Evolutionary conservation across 1,139 yeast genomes (phyloP).

Genomic region (Yamadazyma membranifaciens): DNA sequence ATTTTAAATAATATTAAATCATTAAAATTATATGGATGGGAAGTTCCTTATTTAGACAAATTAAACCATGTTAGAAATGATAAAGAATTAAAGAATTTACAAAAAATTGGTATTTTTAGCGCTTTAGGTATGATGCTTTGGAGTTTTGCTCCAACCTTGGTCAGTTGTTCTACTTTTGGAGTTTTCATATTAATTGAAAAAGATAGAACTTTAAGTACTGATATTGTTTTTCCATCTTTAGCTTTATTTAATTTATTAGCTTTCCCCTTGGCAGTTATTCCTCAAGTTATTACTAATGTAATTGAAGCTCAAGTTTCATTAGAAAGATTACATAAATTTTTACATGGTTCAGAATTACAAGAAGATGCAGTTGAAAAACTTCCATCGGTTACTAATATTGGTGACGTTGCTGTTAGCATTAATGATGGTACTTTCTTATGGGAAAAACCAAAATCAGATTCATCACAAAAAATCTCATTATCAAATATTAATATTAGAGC

Average conservation of each 20-base stretch:
- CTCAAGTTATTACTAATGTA: constrained; percentile 81
- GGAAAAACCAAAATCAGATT: constrained; percentile 67
- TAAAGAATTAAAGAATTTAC: constrained; percentile 77
- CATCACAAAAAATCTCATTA: constrained; percentile 67
- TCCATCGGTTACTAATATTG: constrained; percentile 50
- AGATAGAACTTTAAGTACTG: constrained; percentile 75
- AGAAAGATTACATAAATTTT: constrained; percentile 69
- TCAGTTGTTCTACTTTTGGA: constrained; percentile 89
- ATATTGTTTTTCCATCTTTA: constrained; percentile 92
- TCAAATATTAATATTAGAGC: constrained; percentile 67
- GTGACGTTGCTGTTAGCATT: constrained; percentile 70
- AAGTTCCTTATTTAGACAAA: constrained; percentile 72
- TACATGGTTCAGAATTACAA: constrained; percentile 79
- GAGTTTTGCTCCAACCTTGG: constrained; percentile 87
- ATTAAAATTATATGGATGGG: constrained; percentile 94
- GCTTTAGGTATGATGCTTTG: constrained; percentile 78
- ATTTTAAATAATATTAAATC: constrained; percentile 90
- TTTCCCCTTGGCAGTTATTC: constrained; percentile 93
- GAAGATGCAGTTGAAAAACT: constrained; percentile 65
- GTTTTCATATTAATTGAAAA: constrained; percentile 64
- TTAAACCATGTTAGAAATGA: constrained; percentile 83
- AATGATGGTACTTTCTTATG: constrained; percentile 82
- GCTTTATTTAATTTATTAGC: constrained; percentile 80
- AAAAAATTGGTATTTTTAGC: constrained; percentile 71
- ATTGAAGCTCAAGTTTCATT: constrained; percentile 92